Conservation (phyloP, 768 basidiomycete species). For the Kwoniella botswanensis region DNA sequence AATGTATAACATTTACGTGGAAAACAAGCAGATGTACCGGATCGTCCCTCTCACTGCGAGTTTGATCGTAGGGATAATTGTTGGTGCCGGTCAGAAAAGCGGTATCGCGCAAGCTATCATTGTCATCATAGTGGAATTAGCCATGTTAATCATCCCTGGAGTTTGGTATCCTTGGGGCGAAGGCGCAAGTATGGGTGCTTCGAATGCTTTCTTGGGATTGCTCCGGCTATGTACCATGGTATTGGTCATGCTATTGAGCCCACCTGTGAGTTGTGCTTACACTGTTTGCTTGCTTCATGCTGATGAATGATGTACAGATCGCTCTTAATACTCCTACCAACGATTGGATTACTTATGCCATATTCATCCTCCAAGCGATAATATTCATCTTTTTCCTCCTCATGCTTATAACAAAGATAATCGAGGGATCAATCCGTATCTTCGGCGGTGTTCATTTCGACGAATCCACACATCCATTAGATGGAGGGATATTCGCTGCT, state of each 20-base stretch:
- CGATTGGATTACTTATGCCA: conserved; percentile 93
- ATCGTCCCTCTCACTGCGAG: conserved; percentile 80
- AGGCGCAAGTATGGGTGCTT: conserved; percentile 93
- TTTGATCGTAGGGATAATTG: conserved; percentile 77
- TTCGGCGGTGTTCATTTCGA: conserved; percentile 81
- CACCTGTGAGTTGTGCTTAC: conserved; percentile 68
- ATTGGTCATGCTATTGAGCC: conserved; percentile 84
- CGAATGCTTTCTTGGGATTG: conserved; percentile 91
- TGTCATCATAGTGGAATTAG: conserved; percentile 85
- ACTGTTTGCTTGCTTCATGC: too few species aligned
- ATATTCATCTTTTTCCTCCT: conserved; percentile 81
- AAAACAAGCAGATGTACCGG: conserved; percentile 87
- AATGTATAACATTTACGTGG: conserved; percentile 91
- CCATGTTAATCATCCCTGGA: conserved; percentile 83
- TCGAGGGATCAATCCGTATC: conserved; percentile 81
- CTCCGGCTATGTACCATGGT: conserved; percentile 88
- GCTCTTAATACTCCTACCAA: conserved; percentile 77
- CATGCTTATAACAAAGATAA: conserved; percentile 81
- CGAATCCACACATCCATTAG: conserved; percentile 74
- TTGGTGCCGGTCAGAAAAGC: conserved; percentile 86
- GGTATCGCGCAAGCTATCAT: conserved; percentile 91
- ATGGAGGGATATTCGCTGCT: conserved; percentile 73
- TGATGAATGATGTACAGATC: conserved; percentile 64
- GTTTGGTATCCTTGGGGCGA: conserved; percentile 97
- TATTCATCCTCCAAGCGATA: conserved; percentile 77